phyloP scores from a whole-genome alignment of 2,329 filamentous ascomycete genomes.

The Colletotrichum filicis region DNA sequence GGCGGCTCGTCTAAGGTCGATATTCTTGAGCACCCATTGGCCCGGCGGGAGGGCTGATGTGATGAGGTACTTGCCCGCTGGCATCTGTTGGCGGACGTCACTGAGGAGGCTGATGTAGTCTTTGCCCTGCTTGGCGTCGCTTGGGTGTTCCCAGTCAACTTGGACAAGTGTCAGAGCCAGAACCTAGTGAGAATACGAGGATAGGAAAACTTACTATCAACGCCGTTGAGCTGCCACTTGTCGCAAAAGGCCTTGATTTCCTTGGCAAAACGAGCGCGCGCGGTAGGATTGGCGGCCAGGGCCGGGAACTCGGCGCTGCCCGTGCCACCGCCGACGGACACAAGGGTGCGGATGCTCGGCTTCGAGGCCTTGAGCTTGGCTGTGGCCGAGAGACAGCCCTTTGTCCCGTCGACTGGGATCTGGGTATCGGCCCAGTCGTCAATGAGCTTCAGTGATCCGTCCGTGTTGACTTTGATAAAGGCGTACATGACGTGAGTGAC shows the following conservation, averaged over 20 bases:
- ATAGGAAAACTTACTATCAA: conserved; percentile 62
- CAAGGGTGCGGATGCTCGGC: conserved; percentile 66
- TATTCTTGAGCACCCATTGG: conserved; percentile 69
- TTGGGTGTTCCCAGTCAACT: conserved; percentile 79
- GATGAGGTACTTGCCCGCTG: conserved; percentile 65
- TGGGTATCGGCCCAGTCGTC: conserved; percentile 73
- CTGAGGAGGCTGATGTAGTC: conserved; percentile 68
- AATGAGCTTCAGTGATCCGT: conserved; percentile 47
- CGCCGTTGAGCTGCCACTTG: conserved; percentile 68
- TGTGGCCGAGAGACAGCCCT: conserved; percentile 70
- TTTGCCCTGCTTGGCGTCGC: conserved; percentile 61
- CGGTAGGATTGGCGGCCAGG: conserved; percentile 59
- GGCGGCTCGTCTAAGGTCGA: conserved; percentile 64
- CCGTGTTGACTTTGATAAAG: conserved; percentile 55
- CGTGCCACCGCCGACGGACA: conserved; percentile 73
- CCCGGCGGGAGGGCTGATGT: conserved; percentile 72
- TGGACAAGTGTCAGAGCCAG: conserved; percentile 9
- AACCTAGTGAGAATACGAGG: not conserved
- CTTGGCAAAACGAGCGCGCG: conserved; percentile 65
- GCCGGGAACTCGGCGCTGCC: conserved; percentile 71
- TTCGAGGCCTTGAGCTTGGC: conserved; percentile 67
- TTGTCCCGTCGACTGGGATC: conserved; percentile 68
- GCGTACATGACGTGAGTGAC: conserved; percentile 75
- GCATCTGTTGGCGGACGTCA: conserved; percentile 64
- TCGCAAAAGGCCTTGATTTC: conserved; percentile 65